Percentiles rank a stretch among this genome's conserved stretches.
These are phyloP conservation scores for Verticillium zaregamsianum DNA, from an alignment of 2,329 filamentous ascomycete species.

Conservation along the genomic window DNA sequence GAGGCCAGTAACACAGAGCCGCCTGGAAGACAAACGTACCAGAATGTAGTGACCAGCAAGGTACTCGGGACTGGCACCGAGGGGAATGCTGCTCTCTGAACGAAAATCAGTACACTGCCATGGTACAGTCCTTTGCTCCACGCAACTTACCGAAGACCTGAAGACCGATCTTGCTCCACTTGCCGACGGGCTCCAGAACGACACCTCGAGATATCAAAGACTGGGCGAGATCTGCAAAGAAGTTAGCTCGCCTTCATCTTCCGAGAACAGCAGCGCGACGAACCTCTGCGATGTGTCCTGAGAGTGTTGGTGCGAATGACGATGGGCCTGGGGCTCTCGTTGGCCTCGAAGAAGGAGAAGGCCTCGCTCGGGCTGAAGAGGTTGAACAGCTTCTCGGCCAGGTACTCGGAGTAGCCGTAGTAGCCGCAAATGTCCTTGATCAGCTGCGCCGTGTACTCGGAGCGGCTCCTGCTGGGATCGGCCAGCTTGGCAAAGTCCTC, in stretches of 20 bases:
- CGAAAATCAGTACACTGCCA: not conserved
- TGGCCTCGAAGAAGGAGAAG: slow-evolving; percentile 97
- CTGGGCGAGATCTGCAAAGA: slow-evolving; percentile 69
- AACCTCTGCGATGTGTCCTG: slow-evolving; percentile 57
- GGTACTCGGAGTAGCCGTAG: slow-evolving; percentile 90
- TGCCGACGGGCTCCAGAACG: slow-evolving; percentile 91
- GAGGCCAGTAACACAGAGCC: not conserved
- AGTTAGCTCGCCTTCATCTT: too few relatives aligned
- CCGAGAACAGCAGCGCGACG: too few relatives aligned
- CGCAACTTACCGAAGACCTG: slow-evolving; percentile 70
- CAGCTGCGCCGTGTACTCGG: slow-evolving; percentile 83
- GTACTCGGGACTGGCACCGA: slow-evolving; percentile 96
- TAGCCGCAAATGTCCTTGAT: slow-evolving; percentile 92
- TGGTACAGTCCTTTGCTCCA: not conserved
- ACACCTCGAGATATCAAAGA: slow-evolving; percentile 94
- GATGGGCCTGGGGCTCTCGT: slow-evolving; percentile 88
- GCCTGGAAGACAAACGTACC: not conserved
- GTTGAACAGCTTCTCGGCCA: slow-evolving; percentile 93
- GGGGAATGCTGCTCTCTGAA: slow-evolving; percentile 64
- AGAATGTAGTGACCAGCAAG: slow-evolving; percentile 96
- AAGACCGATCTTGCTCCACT: slow-evolving; percentile 97
- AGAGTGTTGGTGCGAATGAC: slow-evolving; percentile 97
- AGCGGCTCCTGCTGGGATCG: slow-evolving; percentile 74
- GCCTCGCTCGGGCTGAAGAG: slow-evolving; percentile 92
- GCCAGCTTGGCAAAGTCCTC: slow-evolving; percentile 81